A percentile compares a stretch with the other conserved stretches of the same genome.
These are phyloP conservation scores for Samsoniella hepiali DNA, from an alignment of 2,329 filamentous ascomycete species.

Conservation along the genomic window DNA sequence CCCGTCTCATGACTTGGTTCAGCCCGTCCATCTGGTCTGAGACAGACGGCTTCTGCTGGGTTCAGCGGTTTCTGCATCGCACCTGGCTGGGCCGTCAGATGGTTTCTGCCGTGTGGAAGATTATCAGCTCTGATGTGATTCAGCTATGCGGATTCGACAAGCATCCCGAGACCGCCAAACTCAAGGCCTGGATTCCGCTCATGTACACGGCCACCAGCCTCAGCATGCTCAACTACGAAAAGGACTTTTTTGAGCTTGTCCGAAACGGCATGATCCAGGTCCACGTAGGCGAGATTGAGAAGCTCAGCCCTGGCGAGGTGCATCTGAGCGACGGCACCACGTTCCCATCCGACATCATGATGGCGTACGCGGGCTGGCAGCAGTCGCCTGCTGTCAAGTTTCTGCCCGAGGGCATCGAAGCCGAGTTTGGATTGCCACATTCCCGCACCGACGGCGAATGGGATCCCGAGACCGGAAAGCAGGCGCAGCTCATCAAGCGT, in stretches of 20 bases:
- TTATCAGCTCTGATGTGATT: conserved; percentile 55
- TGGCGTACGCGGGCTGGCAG: conserved; percentile 60
- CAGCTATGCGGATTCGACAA: conserved; percentile 51
- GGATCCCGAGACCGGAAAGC: conserved; percentile 21
- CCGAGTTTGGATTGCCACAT: conserved; percentile 49
- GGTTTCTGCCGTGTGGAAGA: conserved; percentile 55
- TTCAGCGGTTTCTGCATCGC: conserved; percentile 55
- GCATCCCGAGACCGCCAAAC: conserved; percentile 50
- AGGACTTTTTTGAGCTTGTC: conserved; percentile 55
- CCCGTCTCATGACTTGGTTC: conserved; percentile 69
- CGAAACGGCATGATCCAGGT: conserved; percentile 49
- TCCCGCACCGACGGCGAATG: conserved; percentile 22
- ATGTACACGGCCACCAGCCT: conserved; percentile 54
- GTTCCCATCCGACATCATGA: conserved; percentile 48
- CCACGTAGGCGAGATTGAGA: conserved; percentile 49
- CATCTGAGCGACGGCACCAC: conserved; percentile 48
- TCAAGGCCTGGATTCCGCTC: conserved; percentile 49
- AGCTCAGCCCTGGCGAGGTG: conserved; percentile 44
- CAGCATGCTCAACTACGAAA: conserved; percentile 59
- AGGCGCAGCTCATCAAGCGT: conserved; percentile 34
- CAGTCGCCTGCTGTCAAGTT: conserved; percentile 51
- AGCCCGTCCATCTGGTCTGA: conserved; percentile 70
- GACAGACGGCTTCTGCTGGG: conserved; percentile 55
- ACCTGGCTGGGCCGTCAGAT: conserved; percentile 55
- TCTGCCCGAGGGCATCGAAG: conserved; percentile 43